Base-by-base conservation (phyloP, 768 basidiomycete genomes). In the Polyporus arcularius region DNA sequence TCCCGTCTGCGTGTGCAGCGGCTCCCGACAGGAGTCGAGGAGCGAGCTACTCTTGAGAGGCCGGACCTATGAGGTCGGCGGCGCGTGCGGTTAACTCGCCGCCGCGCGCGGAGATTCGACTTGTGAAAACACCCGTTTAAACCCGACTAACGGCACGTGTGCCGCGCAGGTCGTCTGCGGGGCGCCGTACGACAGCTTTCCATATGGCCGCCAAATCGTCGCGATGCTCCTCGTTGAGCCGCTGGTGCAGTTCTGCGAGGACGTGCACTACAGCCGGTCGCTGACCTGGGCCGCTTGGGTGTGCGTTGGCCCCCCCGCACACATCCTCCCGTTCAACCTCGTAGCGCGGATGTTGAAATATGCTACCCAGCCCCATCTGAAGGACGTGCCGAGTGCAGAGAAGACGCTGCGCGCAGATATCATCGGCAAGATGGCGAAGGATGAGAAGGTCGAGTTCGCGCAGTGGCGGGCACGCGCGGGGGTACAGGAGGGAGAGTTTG, bases 141-240 rank as follows among this genome's bases (percentile, higher is more conserved):
- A n/a, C n/a, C n/a, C n/a, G n/a, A n/a, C 83, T 2, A 83, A 79
- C 63, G 86, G 85, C 18, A 82, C 80, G 0, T 75, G 79, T 10
- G 73, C 79, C 3, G 80, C 85, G 0, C 85, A 86, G 73, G 82
- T 85, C 40, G 65, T 87, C 12, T 85, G 82, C 59, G 82, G 80
- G 1, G 77, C 81, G 0, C 67, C 82, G 0, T 81, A 80, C 70
- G 75, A 80, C 65, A 63, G 71, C 14, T 87, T 87, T 60, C 83
- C 83, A 6, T 74, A 79, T 28, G 82, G 81, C 18, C 71, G 75
- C 15, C 71, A 76, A 51, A 76, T 85, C 62, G 72, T 67, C 4
- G 81, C 80, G 2, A 73, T 84, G 64, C 62, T 86, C 49, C 75
- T 87, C 46, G 68, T 81, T 31, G 78, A 73, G 1, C 74, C 85